These are phyloP conservation scores for Sclerospora graminicola DNA, from an alignment of 352 stramenopile genomes.

Conservation along the genomic window DNA sequence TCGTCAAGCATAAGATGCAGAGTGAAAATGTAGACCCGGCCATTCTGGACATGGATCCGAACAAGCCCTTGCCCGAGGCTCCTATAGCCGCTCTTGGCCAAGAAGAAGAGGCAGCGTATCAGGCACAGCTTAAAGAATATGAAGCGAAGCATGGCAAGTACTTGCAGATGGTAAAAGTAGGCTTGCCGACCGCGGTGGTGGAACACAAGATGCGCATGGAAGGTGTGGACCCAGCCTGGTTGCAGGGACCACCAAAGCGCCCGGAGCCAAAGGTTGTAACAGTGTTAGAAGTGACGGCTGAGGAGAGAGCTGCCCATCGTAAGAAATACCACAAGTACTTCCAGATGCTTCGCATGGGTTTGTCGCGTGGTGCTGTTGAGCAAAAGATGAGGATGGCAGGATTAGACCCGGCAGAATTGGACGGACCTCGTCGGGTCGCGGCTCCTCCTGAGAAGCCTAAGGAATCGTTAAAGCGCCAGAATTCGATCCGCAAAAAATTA, in stretches of 20 bases:
- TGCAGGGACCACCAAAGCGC: constrained; percentile 45
- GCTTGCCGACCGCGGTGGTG: constrained; percentile 48
- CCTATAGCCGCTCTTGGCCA: constrained; percentile 11
- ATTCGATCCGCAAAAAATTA: constrained; percentile 80
- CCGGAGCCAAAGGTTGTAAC: constrained; percentile 13
- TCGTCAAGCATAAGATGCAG: constrained; percentile 75
- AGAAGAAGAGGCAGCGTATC: constrained; percentile 38
- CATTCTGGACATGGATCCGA: constrained; percentile 56
- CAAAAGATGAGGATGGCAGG: constrained; percentile 78
- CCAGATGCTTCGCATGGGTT: constrained; percentile 69
- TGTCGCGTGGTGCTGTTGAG: constrained; percentile 66
- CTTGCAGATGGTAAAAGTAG: constrained; percentile 72
- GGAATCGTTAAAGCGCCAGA: constrained; percentile 39
- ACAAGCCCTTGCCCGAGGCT: constrained; percentile 29
- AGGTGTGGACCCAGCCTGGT: constrained; percentile 45
- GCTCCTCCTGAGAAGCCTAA: constrained; percentile 15
- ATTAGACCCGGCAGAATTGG: constrained; percentile 53
- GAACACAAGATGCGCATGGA: constrained; percentile 84
- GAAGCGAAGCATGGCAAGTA: constrained; percentile 65
- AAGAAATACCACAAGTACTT: constrained; percentile 82
- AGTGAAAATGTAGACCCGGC: constrained; percentile 47
- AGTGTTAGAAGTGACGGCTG: constrained; percentile 24
- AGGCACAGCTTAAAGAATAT: constrained; percentile 46
- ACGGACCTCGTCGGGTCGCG: constrained; percentile 31
- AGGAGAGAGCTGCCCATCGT: constrained; percentile 41